Percentiles rank a stretch among this genome's conserved stretches.
Conservation (phyloP, 2,329 filamentous ascomycete genomes). For the Ceratocystis harringtonii region DNA sequence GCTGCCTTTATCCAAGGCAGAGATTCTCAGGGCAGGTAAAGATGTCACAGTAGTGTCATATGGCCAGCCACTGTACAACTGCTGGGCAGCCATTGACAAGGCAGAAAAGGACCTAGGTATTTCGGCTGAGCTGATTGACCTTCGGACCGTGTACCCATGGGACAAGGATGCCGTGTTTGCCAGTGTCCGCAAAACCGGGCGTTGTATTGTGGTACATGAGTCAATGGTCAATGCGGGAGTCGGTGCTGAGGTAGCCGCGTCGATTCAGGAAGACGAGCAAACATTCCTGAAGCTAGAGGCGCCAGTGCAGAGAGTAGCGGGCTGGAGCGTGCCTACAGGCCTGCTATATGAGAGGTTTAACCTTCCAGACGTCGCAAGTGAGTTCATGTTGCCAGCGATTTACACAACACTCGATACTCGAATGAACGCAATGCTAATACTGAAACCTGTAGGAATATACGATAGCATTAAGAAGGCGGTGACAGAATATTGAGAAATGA, state of each 20-base stretch:
- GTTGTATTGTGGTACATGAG: slow-evolving; percentile 81
- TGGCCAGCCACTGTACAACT: slow-evolving; percentile 77
- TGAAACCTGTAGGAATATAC: slow-evolving; percentile 18
- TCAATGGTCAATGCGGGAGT: slow-evolving; percentile 82
- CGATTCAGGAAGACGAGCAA: slow-evolving; percentile 60
- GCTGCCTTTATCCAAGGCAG: slow-evolving; percentile 74
- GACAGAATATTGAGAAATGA: slow-evolving; percentile 36
- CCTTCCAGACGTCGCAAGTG: slow-evolving; percentile 73
- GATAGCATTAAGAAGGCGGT: slow-evolving; percentile 47
- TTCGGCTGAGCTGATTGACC: slow-evolving; percentile 70
- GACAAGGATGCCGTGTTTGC: slow-evolving; percentile 65
- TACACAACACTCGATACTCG: background rate
- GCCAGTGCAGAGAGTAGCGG: slow-evolving; percentile 68
- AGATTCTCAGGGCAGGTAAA: slow-evolving; percentile 64
- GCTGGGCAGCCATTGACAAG: slow-evolving; percentile 58
- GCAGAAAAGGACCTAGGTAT: slow-evolving; percentile 63
- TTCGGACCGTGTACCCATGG: slow-evolving; percentile 84
- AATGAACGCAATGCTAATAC: background rate
- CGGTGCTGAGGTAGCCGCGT: slow-evolving; percentile 76
- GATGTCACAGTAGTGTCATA: slow-evolving; percentile 79
- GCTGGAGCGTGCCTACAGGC: slow-evolving; percentile 78
- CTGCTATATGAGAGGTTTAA: slow-evolving; percentile 68
- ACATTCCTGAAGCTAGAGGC: slow-evolving; percentile 76
- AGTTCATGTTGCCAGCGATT: slow-evolving; percentile 29
- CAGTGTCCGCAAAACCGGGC: slow-evolving; percentile 75